These are phyloP conservation scores for Sphaceloma murrayae DNA, from an alignment of 2,329 filamentous ascomycete species.

Conservation along the genomic window DNA sequence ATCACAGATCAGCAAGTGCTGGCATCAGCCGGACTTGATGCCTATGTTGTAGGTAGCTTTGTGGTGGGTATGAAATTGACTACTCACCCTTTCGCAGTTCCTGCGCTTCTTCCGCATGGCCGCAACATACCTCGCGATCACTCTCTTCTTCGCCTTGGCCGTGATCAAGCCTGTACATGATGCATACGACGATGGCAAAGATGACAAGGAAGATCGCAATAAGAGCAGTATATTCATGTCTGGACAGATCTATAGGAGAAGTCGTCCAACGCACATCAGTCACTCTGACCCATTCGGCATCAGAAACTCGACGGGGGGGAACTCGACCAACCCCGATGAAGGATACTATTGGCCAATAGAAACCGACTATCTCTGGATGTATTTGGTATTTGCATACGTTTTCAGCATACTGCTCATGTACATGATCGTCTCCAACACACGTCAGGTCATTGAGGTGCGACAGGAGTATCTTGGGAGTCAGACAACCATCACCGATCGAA, in stretches of 20 bases:
- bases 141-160: slow-evolving; percentile 69
- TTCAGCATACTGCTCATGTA: slow-evolving; percentile 78
- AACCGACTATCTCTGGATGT: slow-evolving; percentile 73
- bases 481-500: slow-evolving; percentile 90
- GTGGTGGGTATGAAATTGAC: no score
- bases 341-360: slow-evolving; percentile 27
- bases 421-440: slow-evolving; percentile 72
- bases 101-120: slow-evolving; percentile 94
- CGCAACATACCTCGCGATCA: slow-evolving; percentile 67
- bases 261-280: slow-evolving; percentile 4
- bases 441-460: slow-evolving; percentile 71
- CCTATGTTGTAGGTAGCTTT: slow-evolving; percentile 66
- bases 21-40: slow-evolving; percentile 82
- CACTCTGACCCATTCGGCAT: background rate
- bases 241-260: background rate
- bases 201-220: slow-evolving; percentile 26
- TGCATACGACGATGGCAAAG: slow-evolving; percentile 46
- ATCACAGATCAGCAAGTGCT: slow-evolving; percentile 86
- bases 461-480: slow-evolving; percentile 90
- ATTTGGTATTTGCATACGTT: slow-evolving; percentile 87
- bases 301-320: slow-evolving; percentile 7
- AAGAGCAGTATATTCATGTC: slow-evolving; percentile 2
- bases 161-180: slow-evolving; percentile 82
- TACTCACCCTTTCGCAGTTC: slow-evolving; percentile 45
- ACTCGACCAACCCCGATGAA: slow-evolving; percentile 27